Percentiles rank a stretch among this genome's conserved stretches.
phyloP scores from a whole-genome alignment of 495 filamentous ascomycete genomes.

The Letharia lupina region DNA sequence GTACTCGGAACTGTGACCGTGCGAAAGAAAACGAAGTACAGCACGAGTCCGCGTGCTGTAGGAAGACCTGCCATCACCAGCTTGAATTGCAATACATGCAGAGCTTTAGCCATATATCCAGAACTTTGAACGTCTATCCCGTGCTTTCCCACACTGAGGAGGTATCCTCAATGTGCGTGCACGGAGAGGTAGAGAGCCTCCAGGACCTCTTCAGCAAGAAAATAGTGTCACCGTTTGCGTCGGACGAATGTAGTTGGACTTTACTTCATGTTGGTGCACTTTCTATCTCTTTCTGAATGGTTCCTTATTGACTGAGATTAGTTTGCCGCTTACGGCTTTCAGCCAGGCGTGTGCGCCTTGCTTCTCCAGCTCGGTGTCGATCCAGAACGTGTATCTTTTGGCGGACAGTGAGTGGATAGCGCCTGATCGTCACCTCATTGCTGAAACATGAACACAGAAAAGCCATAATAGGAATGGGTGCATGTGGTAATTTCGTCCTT shows the following conservation, averaged over 20 bases:
- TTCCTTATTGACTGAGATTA: background rate
- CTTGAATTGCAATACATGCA: background rate
- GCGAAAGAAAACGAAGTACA: background rate
- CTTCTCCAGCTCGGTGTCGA: background rate
- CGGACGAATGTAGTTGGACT: background rate
- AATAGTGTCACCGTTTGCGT: background rate
- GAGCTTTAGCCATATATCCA: background rate
- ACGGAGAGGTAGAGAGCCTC: background rate
- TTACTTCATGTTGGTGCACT: background rate
- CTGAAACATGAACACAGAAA: no score
- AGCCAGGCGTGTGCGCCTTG: background rate
- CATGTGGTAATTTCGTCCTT: no score
- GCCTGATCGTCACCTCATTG: no score
- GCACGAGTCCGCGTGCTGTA: no score
- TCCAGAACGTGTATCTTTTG: background rate
- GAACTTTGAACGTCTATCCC: background rate
- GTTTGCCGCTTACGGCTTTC: background rate
- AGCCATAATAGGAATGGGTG: no score
- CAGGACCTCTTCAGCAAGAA: background rate
- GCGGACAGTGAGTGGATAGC: background rate
- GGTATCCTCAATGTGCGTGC: background rate
- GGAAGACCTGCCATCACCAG: background rate
- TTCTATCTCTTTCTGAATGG: background rate
- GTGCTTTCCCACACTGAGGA: background rate
- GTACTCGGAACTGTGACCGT: background rate